Evolutionary conservation across 164 flowering plant genomes (phyloP).

Genomic region (Liriodendron chinense): DNA sequence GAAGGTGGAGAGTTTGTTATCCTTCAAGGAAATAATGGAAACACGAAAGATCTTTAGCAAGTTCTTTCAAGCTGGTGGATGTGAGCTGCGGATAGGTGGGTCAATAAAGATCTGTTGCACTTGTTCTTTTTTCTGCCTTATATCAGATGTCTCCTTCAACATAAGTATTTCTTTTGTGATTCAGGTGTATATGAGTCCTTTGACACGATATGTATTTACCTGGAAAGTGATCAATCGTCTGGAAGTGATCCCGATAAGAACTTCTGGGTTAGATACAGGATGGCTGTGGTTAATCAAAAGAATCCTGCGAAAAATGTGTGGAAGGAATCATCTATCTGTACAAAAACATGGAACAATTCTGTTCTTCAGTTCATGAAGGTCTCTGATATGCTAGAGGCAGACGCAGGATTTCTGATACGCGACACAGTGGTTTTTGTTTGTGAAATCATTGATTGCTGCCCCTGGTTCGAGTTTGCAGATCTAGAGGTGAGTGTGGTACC

Average conservation of each 20-base stretch:
- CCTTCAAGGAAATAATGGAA: constrained; percentile 97
- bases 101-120: constrained; percentile 9
- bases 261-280: constrained; percentile 93
- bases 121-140: not conserved
- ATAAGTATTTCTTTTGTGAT: constrained; percentile 8
- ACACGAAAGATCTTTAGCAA: constrained; percentile 95
- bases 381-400: constrained; percentile 95
- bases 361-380: constrained; percentile 99
- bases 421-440: constrained; percentile 96
- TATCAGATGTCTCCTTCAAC: not conserved
- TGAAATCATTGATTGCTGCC: constrained; percentile 97
- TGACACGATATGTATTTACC: constrained; percentile 93
- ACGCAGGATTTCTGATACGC: constrained; percentile 93
- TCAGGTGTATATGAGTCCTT: constrained; percentile 93
- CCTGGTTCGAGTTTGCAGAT: constrained; percentile 98
- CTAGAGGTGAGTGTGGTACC: constrained; percentile 65
- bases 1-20: constrained; percentile 94
- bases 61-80: constrained; percentile 96
- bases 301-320: constrained; percentile 86
- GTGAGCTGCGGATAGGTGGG: constrained; percentile 98
- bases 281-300: constrained; percentile 93
- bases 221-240: constrained; percentile 94
- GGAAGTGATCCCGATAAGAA: constrained; percentile 92
- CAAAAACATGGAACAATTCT: constrained; percentile 99
- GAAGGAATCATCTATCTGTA: constrained; percentile 98